Conservation (phyloP, 805 yeast genomes). For the Saturnispora mendoncae region DNA sequence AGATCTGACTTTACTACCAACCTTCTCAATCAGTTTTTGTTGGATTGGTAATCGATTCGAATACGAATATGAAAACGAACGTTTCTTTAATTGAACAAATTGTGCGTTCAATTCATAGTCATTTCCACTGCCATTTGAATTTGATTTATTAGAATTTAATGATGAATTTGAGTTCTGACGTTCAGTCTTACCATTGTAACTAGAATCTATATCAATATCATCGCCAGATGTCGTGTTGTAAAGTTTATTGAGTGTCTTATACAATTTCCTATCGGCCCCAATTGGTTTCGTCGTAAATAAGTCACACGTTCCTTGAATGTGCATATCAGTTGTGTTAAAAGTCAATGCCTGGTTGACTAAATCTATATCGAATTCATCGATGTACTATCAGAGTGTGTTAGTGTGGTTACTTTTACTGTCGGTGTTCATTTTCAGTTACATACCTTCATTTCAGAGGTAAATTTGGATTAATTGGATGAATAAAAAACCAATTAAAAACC, state of each 20-base stretch:
- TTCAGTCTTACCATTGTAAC: conserved; percentile 3
- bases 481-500: neutral
- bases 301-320: conserved; percentile 83
- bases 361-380: conserved; percentile 91
- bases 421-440: neutral
- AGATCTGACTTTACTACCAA: conserved; percentile 18
- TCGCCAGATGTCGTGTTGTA: conserved; percentile 16
- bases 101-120: conserved; percentile 22
- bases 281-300: conserved; percentile 91
- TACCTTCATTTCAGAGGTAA: neutral
- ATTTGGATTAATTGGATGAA: neutral
- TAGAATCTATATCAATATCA: conserved; percentile 3
- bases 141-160: conserved; percentile 8
- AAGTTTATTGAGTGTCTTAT: conserved; percentile 75
- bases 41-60: conserved; percentile 17
- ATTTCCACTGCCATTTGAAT: conserved; percentile 1
- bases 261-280: conserved; percentile 79
- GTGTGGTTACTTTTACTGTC: neutral
- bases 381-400: conserved; percentile 45
- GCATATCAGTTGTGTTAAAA: conserved; percentile 67
- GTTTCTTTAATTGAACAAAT: conserved; percentile 25
- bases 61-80: conserved; percentile 28
- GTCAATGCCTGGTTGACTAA: conserved; percentile 77
- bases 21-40: conserved; percentile 10
- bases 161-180: conserved; percentile 21